Evolutionary conservation across 2,329 filamentous ascomycete species (phyloP).

Genomic region (Cladophialophora psammophila): DNA sequence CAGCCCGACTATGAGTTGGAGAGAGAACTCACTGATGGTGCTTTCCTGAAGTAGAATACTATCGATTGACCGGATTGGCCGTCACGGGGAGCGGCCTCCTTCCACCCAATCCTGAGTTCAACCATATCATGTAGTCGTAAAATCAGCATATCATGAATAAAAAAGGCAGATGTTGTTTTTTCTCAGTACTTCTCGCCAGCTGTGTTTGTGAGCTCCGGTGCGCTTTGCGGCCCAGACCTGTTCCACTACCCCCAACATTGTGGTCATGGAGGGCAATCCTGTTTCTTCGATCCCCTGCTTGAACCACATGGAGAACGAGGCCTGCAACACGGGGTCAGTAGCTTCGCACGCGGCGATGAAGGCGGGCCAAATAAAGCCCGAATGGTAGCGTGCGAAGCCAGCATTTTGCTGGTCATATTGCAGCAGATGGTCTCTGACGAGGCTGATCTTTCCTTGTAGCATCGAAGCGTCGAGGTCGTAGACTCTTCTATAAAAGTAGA

Average conservation of each 20-base stretch:
- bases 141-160: neutral
- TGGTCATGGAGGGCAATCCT: conserved; percentile 46
- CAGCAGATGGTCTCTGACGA: conserved; percentile 49
- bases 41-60: too few species aligned
- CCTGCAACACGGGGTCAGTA: conserved; percentile 40
- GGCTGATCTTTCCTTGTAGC: conserved; percentile 49
- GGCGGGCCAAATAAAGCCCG: conserved; percentile 53
- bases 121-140: too few species aligned
- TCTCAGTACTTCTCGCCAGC: neutral
- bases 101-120: too few species aligned
- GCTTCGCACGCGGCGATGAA: conserved; percentile 48
- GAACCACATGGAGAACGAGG: conserved; percentile 48
- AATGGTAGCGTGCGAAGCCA: conserved; percentile 47
- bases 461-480: conserved; percentile 52
- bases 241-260: conserved; percentile 17
- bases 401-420: conserved; percentile 46
- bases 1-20: conserved; percentile 42
- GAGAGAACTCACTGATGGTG: neutral
- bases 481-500: conserved; percentile 57
- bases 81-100: too few species aligned
- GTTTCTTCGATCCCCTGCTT: conserved; percentile 41
- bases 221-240: conserved; percentile 45
- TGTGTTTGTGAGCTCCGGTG: conserved; percentile 18
- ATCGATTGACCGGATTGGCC: too few species aligned
- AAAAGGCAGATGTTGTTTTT: conserved; percentile 2